phyloP scores from a whole-genome alignment of 805 yeast genomes.

The Metschnikowia lunata region DNA sequence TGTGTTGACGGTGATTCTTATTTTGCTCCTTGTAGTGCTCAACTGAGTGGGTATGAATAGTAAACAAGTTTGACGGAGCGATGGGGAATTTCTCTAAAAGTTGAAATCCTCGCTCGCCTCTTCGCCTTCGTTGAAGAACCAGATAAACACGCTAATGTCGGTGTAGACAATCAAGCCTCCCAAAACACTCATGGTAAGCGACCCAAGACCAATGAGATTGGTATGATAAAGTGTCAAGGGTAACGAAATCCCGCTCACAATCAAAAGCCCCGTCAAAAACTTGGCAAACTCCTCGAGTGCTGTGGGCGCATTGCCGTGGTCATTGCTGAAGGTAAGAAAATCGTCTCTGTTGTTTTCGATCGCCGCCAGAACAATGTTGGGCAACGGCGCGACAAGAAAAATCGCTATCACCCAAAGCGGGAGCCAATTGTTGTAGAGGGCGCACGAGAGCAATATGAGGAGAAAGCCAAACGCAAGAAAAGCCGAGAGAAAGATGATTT shows the following conservation, averaged over 20 bases:
- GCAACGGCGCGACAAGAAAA: conserved; percentile 42
- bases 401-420: conserved; percentile 38
- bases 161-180: conserved; percentile 44
- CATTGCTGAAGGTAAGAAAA: conserved; percentile 41
- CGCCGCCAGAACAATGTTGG: conserved; percentile 36
- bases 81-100: conserved; percentile 18
- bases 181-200: conserved; percentile 39
- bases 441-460: conserved; percentile 41
- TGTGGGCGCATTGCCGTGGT: conserved; percentile 34
- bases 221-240: conserved; percentile 40
- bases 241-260: conserved; percentile 42
- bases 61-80: no score
- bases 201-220: conserved; percentile 32
- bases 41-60: conserved; percentile 16
- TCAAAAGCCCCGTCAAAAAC: conserved; percentile 36
- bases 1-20: conserved; percentile 37
- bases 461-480: conserved; percentile 43
- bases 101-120: conserved; percentile 45
- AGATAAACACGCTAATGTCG: conserved; percentile 40
- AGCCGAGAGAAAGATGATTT: conserved; percentile 43
- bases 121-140: conserved; percentile 44
- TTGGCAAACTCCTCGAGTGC: conserved; percentile 38
- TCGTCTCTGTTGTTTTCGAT: conserved; percentile 39
- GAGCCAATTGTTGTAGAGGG: conserved; percentile 39
- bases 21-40: conserved; percentile 38